Percentiles rank a stretch among this genome's conserved stretches.
phyloP scores from a whole-genome alignment of 176 grass and related monocot species.

The Musa acuminata region DNA sequence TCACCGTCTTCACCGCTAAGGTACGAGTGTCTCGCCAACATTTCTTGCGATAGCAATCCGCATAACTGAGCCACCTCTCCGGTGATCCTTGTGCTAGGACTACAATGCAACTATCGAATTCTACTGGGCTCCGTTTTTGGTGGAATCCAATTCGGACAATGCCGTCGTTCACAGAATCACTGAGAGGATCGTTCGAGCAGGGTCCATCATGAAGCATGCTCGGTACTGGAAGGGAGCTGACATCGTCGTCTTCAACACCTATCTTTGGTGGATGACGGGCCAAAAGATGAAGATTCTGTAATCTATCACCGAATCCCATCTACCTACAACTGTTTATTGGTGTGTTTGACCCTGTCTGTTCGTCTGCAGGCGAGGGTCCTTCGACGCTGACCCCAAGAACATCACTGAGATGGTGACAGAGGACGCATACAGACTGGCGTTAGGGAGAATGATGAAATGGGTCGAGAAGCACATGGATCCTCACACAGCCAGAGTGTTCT shows the following conservation, averaged over 20 bases:
- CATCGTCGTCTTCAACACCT: slow-evolving; percentile 62
- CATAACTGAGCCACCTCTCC: too few relatives aligned
- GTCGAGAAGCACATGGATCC: slow-evolving; percentile 41
- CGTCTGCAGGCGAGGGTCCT: slow-evolving; percentile 32
- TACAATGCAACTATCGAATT: slow-evolving; percentile 66
- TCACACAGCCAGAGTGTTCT: slow-evolving; percentile 48
- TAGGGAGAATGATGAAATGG: slow-evolving; percentile 45
- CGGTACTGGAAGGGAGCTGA: slow-evolving; percentile 50
- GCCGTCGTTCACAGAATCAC: slow-evolving; percentile 22
- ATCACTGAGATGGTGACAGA: slow-evolving; percentile 40
- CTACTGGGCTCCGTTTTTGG: slow-evolving; percentile 57
- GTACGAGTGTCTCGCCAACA: background rate
- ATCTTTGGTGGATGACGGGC: slow-evolving; percentile 50
- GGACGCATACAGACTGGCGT: slow-evolving; percentile 39
- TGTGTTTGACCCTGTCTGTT: background rate
- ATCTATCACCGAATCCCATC: background rate
- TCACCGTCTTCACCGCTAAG: slow-evolving; percentile 20
- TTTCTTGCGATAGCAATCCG: background rate
- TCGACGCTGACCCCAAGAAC: slow-evolving; percentile 31
- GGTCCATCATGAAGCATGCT: slow-evolving; percentile 38
- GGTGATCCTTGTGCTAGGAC: slow-evolving; percentile 5
- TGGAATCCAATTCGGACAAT: slow-evolving; percentile 19
- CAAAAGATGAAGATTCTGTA: slow-evolving; percentile 49
- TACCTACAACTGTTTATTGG: background rate
- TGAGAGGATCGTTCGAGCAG: slow-evolving; percentile 40